Conservation (phyloP, 805 yeast species). For the Ogataea methanolica region DNA sequence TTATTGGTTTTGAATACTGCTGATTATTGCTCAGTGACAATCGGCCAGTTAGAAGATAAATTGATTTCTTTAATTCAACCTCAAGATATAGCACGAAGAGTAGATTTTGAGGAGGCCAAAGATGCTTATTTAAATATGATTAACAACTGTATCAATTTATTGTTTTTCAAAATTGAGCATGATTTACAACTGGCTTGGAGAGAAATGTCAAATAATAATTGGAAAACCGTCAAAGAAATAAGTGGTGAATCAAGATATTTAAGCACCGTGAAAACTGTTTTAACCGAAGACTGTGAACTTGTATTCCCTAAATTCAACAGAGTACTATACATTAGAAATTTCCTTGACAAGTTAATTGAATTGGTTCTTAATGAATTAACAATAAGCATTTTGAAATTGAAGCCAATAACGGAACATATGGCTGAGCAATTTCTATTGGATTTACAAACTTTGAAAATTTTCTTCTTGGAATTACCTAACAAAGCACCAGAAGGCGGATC, state of each 20-base stretch:
- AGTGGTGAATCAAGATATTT: conserved; percentile 72
- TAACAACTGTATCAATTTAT: conserved; percentile 48
- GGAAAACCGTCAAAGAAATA: conserved; percentile 62
- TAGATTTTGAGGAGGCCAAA: conserved; percentile 53
- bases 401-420: conserved; percentile 62
- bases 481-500: conserved; percentile 33
- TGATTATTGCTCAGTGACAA: conserved; percentile 79
- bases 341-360: conserved; percentile 75
- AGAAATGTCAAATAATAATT: conserved; percentile 72
- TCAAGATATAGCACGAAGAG: conserved; percentile 32
- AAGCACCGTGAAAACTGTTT: conserved; percentile 45
- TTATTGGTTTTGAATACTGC: conserved; percentile 81
- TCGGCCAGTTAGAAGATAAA: conserved; percentile 69
- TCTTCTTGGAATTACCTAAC: conserved; percentile 45
- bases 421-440: conserved; percentile 84
- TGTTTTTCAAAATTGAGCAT: conserved; percentile 53
- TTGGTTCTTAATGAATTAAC: conserved; percentile 51
- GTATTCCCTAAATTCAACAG: conserved; percentile 59
- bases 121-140: conserved; percentile 55
- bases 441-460: conserved; percentile 55
- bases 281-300: conserved; percentile 41
- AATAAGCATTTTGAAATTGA: conserved; percentile 51
- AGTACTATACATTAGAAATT: conserved; percentile 64
- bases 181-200: conserved; percentile 76
- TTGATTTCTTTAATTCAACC: conserved; percentile 35